Evolutionary conservation across 2,329 filamentous ascomycete genomes (phyloP).

Genomic region (Teratosphaeria viscida): DNA sequence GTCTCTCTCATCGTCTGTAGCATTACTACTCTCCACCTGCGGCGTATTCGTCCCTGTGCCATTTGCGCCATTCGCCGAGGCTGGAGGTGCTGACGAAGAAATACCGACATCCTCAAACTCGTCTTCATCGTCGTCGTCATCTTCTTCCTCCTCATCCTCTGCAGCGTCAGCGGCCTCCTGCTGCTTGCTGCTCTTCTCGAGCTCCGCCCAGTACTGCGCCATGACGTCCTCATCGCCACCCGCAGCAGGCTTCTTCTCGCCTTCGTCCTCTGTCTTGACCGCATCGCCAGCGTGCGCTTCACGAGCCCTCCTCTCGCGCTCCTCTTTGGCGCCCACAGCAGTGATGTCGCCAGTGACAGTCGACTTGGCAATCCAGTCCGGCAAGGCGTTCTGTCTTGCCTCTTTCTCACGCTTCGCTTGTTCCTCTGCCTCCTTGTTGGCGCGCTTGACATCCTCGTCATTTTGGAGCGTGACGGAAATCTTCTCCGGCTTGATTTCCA

Average conservation of each 20-base stretch:
- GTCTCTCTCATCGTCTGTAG: conserved; percentile 34
- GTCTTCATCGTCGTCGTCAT: conserved; percentile 39
- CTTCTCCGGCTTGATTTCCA: conserved; percentile 25
- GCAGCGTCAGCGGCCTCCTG: conserved; percentile 31
- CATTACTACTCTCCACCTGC: conserved; percentile 20
- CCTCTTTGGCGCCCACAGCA: conserved; percentile 26
- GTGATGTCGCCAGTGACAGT: conserved; percentile 38
- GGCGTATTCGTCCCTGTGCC: conserved; percentile 17
- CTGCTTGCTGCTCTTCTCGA: conserved; percentile 50
- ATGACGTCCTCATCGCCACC: conserved; percentile 43
- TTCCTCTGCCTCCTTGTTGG: conserved; percentile 22
- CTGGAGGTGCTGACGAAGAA: conserved; percentile 26
- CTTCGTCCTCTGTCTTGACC: conserved; percentile 5
- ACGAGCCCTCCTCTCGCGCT: conserved; percentile 28
- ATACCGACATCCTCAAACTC: conserved; percentile 48
- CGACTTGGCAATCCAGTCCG: conserved; percentile 26
- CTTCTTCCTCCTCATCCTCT: conserved; percentile 42
- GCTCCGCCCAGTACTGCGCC: conserved; percentile 56
- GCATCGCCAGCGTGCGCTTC: conserved; percentile 24
- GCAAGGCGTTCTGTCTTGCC: conserved; percentile 26
- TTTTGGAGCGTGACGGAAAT: conserved; percentile 25
- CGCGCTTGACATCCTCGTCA: conserved; percentile 25
- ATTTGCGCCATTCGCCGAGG: conserved; percentile 24
- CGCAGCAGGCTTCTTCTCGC: conserved; percentile 16
- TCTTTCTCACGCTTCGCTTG: conserved; percentile 21